phyloP scores from a whole-genome alignment of 148 eudicot species.

The Rhododendron vialii region DNA sequence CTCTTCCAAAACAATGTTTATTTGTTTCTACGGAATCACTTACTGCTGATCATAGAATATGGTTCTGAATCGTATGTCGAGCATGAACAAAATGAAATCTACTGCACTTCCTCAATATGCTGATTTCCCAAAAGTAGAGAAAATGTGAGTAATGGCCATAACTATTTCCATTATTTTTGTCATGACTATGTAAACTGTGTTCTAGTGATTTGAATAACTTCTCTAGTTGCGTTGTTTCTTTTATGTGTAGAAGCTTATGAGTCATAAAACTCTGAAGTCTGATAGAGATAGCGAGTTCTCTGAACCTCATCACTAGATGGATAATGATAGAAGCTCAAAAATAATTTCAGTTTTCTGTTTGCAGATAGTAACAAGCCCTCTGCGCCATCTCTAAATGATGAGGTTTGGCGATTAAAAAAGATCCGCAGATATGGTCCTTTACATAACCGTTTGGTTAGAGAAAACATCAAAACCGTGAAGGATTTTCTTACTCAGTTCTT shows the following conservation, averaged over 20 bases:
- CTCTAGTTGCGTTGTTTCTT: background rate
- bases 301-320: background rate
- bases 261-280: background rate
- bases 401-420: conserved; percentile 22
- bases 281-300: background rate
- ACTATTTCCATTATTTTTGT: background rate
- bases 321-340: background rate
- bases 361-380: conserved; percentile 27
- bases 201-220: background rate
- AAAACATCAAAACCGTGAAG: conserved; percentile 21
- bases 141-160: background rate
- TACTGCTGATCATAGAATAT: background rate
- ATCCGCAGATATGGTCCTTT: conserved; percentile 19
- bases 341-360: conserved; percentile 9
- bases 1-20: background rate
- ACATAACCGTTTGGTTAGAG: conserved; percentile 9
- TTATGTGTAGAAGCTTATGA: background rate
- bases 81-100: background rate
- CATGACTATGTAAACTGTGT: background rate
- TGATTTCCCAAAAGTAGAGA: background rate
- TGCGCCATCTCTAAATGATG: conserved; percentile 27
- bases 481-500: conserved; percentile 39
- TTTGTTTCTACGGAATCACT: background rate
- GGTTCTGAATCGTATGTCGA: background rate
- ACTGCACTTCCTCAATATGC: background rate